These are phyloP conservation scores for Plasmodium adleri DNA, from an alignment of 169 alveolate species.

Conservation along the genomic window DNA sequence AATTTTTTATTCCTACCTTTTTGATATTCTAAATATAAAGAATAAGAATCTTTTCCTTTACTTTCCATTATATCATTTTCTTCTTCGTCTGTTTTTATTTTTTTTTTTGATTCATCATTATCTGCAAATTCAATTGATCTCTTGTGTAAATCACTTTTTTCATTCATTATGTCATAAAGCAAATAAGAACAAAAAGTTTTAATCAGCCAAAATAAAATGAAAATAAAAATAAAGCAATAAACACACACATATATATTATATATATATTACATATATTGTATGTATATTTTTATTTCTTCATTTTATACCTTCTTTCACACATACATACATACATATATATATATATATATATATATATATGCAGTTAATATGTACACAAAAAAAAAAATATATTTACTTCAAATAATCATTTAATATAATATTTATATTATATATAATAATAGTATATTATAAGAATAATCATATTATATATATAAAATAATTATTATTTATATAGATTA, in stretches of 20 bases:
- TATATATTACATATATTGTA: too few relatives aligned
- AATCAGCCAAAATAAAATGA: not conserved
- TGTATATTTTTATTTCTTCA: not conserved
- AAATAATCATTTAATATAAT: too few relatives aligned
- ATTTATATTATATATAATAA: too few relatives aligned
- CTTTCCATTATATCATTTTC: not conserved
- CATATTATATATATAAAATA: too few relatives aligned
- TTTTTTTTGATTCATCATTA: slow-evolving; percentile 65
- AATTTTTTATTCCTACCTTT: slow-evolving; percentile 83
- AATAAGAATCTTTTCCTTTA: slow-evolving; percentile 3
- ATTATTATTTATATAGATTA: too few relatives aligned
- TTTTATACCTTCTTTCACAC: not conserved
- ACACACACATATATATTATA: not conserved
- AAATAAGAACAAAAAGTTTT: not conserved
- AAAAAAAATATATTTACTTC: too few relatives aligned
- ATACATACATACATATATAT: too few relatives aligned
- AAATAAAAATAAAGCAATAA: slow-evolving; percentile 11
- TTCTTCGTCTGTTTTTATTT: slow-evolving; percentile 42
- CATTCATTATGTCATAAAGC: slow-evolving; percentile 47
- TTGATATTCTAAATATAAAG: slow-evolving; percentile 77
- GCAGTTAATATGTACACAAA: not conserved
- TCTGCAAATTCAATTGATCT: slow-evolving; percentile 39
- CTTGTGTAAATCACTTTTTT: slow-evolving; percentile 45
- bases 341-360: too few relatives aligned
- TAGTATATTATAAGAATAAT: too few relatives aligned